Conservation (phyloP, 345 rosid genomes). For the Populus ilicifolia region DNA sequence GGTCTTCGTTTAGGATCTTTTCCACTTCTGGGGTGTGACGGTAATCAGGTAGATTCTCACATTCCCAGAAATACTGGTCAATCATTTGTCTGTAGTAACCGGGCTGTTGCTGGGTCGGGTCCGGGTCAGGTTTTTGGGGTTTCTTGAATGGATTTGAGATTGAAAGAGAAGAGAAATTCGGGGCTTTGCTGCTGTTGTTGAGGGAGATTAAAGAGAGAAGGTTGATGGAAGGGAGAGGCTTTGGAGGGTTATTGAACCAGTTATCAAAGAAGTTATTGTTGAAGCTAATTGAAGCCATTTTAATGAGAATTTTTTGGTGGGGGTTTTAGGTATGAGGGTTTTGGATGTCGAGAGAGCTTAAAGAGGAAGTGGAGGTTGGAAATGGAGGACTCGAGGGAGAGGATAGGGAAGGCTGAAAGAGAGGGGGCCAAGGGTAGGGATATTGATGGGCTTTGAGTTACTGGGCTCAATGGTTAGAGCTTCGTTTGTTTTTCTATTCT, state of each 20-base stretch:
- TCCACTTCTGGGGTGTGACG: conserved; percentile 80
- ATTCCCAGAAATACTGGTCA: conserved; percentile 74
- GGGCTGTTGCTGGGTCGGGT: conserved; percentile 27
- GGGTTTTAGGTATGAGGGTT: neutral
- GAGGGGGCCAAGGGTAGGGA: no score
- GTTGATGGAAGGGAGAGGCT: conserved; percentile 53
- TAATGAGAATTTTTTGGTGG: neutral
- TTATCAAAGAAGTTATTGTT: conserved; percentile 55
- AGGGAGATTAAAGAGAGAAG: conserved; percentile 27
- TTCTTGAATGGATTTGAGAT: conserved; percentile 32
- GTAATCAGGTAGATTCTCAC: conserved; percentile 69
- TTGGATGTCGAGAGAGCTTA: neutral
- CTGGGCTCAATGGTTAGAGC: neutral
- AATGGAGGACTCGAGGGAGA: neutral
- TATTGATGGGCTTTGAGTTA: no score
- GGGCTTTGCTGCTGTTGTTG: conserved; percentile 12
- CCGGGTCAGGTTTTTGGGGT: conserved; percentile 14
- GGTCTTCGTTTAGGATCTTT: conserved; percentile 53
- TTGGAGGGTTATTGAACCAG: conserved; percentile 73
- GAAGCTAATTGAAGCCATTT: conserved; percentile 73
- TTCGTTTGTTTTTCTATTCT: neutral
- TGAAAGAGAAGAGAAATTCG: conserved; percentile 60
- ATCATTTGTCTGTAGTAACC: conserved; percentile 40
- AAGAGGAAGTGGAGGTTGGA: neutral
- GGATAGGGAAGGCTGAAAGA: neutral